phyloP scores from a whole-genome alignment of 352 stramenopile species.

The Thalassiosira hispida region DNA sequence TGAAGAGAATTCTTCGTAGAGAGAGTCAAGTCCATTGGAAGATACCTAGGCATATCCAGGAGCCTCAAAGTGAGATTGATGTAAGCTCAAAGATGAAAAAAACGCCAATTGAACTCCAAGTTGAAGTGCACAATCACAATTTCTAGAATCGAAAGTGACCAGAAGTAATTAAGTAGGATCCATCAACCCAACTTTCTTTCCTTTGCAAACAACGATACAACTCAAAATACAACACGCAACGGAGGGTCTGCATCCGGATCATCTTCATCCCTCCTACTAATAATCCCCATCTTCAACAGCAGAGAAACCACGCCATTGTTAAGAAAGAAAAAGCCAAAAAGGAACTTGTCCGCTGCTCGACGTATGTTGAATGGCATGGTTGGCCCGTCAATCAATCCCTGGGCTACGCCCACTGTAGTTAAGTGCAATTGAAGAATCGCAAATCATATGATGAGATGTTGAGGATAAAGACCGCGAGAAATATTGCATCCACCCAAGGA shows the following conservation, averaged over 20 bases:
- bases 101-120: no score
- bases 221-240: constrained; percentile 21
- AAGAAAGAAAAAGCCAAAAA: constrained; percentile 34
- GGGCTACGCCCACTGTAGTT: constrained; percentile 18
- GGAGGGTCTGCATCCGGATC: constrained; percentile 21
- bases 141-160: no score
- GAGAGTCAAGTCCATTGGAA: no score
- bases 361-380: constrained; percentile 35
- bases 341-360: constrained; percentile 38
- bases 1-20: no score
- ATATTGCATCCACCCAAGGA: neutral
- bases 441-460: neutral
- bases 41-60: no score
- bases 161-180: no score
- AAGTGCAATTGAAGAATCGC: neutral
- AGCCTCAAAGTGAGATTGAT: no score
- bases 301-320: constrained; percentile 40
- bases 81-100: no score
- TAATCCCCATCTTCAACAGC: constrained; percentile 32
- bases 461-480: no score
- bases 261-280: constrained; percentile 12
- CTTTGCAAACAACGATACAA: no score
- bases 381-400: constrained; percentile 24
- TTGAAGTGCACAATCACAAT: no score
- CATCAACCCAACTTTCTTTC: no score